Evolutionary conservation across 1,284 basidiomycete genomes (phyloP), one percentile per base, ranked within the genome.

Genomic region (Ceratobasidium sp.): DNA sequence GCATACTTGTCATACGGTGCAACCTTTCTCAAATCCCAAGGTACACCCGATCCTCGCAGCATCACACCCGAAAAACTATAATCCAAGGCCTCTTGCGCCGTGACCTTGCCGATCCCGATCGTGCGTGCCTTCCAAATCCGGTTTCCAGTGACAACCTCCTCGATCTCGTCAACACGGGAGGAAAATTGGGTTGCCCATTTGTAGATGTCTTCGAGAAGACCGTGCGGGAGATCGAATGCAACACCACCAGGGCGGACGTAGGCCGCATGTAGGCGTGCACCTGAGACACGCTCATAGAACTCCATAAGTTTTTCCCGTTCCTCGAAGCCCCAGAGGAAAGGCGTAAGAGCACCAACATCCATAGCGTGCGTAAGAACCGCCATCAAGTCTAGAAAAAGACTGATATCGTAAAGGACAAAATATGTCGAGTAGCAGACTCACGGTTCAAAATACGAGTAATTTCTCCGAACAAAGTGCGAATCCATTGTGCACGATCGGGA

Each of bases 301-400:
- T 99, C 97, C 97, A 99, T 99, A 80, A 99, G 91, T 88, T 99
- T 99, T 86, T 99, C 97, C 80, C 97, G 96, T 86, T 99, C 97
- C 86, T 99, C 97, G 88, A 99, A 99, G 82, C 97, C 98, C 97
- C 96, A 99, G 51, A 99, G 88, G 92, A 99, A 99, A 63, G 97
- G 98, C 1, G 98, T 99, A 7, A 99, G 89, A 79, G 96, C 97
- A 83, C 97, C 98, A 79, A 99, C 97, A 82, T 98, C 96, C 94
- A 96, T 96, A 71, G 93, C 92, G 86, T 98, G 95, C 35, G 97
- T 95, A 56, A 99, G 90, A 78, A 99, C 90, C 77, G 97, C 97
- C 98, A 99, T 99, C 80, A 99, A 88, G 84, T 99, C 92, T 93
- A 77, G 1, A 75, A 45, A 47, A 69, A 31, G 15, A 39, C n/a